Evolutionary conservation across 2,329 filamentous ascomycete genomes (phyloP).

Genomic region (Diaporthe vexans): DNA sequence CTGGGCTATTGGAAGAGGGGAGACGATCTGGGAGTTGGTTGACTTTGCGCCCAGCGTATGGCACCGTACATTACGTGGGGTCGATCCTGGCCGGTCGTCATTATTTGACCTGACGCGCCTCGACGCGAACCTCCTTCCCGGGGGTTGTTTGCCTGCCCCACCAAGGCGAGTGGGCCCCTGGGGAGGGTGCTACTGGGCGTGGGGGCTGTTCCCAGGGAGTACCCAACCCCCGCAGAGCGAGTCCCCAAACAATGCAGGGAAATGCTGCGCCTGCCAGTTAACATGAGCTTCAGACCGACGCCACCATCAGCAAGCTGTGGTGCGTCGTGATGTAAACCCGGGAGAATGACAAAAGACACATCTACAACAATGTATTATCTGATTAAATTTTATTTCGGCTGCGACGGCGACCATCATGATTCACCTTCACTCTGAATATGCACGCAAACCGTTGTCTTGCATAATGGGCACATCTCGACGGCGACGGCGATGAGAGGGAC

Average conservation of each 20-base stretch:
- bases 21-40: not conserved
- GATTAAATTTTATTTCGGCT: not conserved
- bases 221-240: not conserved
- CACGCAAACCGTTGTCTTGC: not conserved
- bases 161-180: not conserved
- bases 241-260: too few species aligned
- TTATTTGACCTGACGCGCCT: slow-evolving; percentile 15
- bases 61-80: not conserved
- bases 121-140: slow-evolving; percentile 14
- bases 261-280: not conserved
- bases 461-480: not conserved
- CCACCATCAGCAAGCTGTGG: not conserved
- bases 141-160: slow-evolving; percentile 12
- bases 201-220: too few species aligned
- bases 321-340: not conserved
- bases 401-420: not conserved
- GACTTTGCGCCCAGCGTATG: not conserved
- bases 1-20: not conserved
- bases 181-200: too few species aligned
- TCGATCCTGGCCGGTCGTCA: not conserved
- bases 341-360: not conserved
- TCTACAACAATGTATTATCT: not conserved
- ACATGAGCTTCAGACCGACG: not conserved
- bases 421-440: not conserved
- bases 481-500: not conserved